These are phyloP conservation scores for Exophiala xenobiotica DNA, from an alignment of 2,329 filamentous ascomycete genomes.

Conservation along the genomic window DNA sequence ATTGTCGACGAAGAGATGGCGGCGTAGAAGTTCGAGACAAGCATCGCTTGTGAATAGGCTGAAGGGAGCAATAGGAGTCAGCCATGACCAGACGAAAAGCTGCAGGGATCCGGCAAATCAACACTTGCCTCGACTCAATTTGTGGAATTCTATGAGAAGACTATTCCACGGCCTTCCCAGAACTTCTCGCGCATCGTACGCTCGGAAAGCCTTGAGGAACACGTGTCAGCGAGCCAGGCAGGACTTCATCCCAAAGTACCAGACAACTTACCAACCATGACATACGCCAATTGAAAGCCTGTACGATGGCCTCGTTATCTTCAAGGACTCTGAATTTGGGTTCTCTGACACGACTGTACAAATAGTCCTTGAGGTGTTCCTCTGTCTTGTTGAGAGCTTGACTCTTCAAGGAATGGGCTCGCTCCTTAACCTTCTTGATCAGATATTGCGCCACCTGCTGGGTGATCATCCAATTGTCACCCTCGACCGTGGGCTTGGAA, in stretches of 20 bases:
- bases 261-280: conserved; percentile 56
- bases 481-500: conserved; percentile 69
- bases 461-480: conserved; percentile 78
- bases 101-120: not conserved
- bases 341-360: conserved; percentile 62
- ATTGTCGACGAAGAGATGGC: conserved; percentile 54
- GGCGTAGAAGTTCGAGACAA: conserved; percentile 76
- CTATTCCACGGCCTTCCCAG: conserved; percentile 76
- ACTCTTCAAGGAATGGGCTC: conserved; percentile 41
- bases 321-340: conserved; percentile 70
- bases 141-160: conserved; percentile 75
- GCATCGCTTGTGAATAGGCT: conserved; percentile 69
- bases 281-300: conserved; percentile 72
- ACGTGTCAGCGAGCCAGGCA: not conserved
- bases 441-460: conserved; percentile 59
- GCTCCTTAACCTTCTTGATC: conserved; percentile 61
- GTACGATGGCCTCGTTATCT: conserved; percentile 66
- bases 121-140: conserved; percentile 61
- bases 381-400: conserved; percentile 35
- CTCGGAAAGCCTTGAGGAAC: conserved; percentile 57
- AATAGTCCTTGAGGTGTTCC: conserved; percentile 60
- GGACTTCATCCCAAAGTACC: not conserved
- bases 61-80: not conserved
- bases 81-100: not conserved
- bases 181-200: conserved; percentile 68